Conservation (phyloP, 139 green algal genomes). For the Chlamydomonas sp. region DNA sequence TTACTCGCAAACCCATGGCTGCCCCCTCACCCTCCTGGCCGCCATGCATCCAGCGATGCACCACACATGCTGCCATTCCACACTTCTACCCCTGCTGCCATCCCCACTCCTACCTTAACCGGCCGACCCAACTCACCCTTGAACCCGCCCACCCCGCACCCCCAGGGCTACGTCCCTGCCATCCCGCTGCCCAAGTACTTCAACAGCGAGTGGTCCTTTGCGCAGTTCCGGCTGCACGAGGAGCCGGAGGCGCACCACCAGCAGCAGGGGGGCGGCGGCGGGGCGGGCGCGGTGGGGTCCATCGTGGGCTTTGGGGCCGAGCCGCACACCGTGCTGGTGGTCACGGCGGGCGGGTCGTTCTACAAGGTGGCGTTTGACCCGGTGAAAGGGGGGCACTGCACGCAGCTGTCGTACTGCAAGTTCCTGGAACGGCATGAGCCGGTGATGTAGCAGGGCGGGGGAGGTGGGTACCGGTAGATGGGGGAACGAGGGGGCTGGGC, state of each 20-base stretch:
- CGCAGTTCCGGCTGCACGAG: conserved; percentile 73
- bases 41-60: too few species aligned
- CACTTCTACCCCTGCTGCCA: neutral
- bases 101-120: neutral
- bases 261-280: too few species aligned
- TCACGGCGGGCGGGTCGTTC: conserved; percentile 63
- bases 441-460: conserved; percentile 18
- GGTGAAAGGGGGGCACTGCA: conserved; percentile 66
- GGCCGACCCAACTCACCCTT: neutral
- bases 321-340: conserved; percentile 70
- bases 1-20: too few species aligned
- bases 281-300: neutral
- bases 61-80: neutral
- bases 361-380: conserved; percentile 79
- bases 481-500: neutral
- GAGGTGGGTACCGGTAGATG: neutral
- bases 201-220: conserved; percentile 88
- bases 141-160: neutral
- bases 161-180: conserved; percentile 61
- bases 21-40: too few species aligned
- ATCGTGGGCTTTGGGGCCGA: conserved; percentile 77
- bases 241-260: conserved; percentile 5
- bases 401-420: conserved; percentile 58
- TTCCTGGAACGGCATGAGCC: conserved; percentile 55
- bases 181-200: conserved; percentile 87